phyloP scores from a whole-genome alignment of 1,284 basidiomycete species.

The Neonothopanus nambi region DNA sequence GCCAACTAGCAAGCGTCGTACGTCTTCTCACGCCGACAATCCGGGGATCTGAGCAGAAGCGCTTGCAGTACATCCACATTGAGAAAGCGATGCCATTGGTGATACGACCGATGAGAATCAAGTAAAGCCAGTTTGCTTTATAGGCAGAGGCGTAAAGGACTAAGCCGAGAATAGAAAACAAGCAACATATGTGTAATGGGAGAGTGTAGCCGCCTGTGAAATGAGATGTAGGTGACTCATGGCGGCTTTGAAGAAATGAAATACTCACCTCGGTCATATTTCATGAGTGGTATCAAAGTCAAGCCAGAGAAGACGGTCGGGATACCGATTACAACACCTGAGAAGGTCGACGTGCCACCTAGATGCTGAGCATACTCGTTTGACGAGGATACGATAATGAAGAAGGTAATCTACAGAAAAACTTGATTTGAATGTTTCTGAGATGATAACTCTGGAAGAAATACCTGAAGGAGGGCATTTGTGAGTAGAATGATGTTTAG shows the following conservation, averaged over 20 bases:
- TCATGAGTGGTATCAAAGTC: slow-evolving; percentile 56
- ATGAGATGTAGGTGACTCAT: slow-evolving; percentile 3
- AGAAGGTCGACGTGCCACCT: slow-evolving; percentile 65
- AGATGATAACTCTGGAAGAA: neutral
- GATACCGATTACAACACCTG: slow-evolving; percentile 70
- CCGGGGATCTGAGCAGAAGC: slow-evolving; percentile 65
- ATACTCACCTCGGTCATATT: slow-evolving; percentile 51
- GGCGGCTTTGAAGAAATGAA: neutral
- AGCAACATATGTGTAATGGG: slow-evolving; percentile 44
- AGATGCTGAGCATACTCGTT: slow-evolving; percentile 61
- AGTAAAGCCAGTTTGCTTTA: slow-evolving; percentile 40
- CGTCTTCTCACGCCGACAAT: slow-evolving; percentile 61
- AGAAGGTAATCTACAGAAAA: slow-evolving; percentile 56
- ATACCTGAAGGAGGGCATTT: slow-evolving; percentile 49
- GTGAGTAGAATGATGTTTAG: slow-evolving; percentile 43
- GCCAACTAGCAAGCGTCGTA: slow-evolving; percentile 63
- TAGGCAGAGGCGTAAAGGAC: slow-evolving; percentile 45
- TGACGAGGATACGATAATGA: slow-evolving; percentile 67
- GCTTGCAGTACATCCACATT: slow-evolving; percentile 51
- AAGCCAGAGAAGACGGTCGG: slow-evolving; percentile 61
- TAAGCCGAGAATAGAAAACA: slow-evolving; percentile 36
- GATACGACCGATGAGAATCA: slow-evolving; percentile 49
- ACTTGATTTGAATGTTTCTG: neutral
- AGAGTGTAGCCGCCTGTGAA: slow-evolving; percentile 52
- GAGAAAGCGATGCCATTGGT: slow-evolving; percentile 50